These are phyloP conservation scores for Rhynchosporium graminicola DNA, from an alignment of 2,329 filamentous ascomycete genomes.

Conservation along the genomic window DNA sequence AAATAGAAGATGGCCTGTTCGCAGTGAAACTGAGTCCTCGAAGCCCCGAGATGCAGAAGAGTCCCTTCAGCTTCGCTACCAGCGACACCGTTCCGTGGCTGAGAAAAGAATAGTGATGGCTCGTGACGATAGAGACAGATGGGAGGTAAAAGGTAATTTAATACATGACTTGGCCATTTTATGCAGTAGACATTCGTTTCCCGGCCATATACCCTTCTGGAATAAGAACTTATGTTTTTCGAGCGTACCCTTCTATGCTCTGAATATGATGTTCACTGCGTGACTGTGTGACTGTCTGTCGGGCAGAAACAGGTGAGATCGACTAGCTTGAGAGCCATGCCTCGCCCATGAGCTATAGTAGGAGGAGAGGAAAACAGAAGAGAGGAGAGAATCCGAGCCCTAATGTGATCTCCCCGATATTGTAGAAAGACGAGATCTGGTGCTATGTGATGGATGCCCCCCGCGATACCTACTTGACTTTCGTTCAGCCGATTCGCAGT, in stretches of 20 bases:
- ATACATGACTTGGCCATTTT: constrained; percentile 16
- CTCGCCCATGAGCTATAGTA: too few species aligned
- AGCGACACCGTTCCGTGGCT: constrained; percentile 38
- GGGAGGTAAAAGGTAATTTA: constrained; percentile 6
- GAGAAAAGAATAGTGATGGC: constrained; percentile 30
- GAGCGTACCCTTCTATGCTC: not conserved
- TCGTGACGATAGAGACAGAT: constrained; percentile 4
- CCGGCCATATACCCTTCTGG: constrained; percentile 26
- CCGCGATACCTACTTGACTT: too few species aligned
- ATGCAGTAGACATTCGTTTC: constrained; percentile 22
- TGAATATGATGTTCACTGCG: not conserved
- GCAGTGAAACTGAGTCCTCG: constrained; percentile 83
- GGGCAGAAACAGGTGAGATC: too few species aligned
- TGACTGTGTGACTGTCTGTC: too few species aligned
- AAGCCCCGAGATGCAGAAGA: constrained; percentile 81
- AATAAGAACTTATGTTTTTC: constrained; percentile 7
- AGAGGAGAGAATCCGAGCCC: too few species aligned
- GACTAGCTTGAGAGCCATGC: too few species aligned
- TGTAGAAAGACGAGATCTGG: too few species aligned
- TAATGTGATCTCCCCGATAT: too few species aligned
- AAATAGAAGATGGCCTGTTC: constrained; percentile 80
- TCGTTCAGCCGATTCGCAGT: too few species aligned
- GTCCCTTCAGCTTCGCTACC: constrained; percentile 66
- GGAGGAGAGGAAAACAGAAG: too few species aligned
- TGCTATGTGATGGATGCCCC: too few species aligned